phyloP scores from a whole-genome alignment of 2,329 filamentous ascomycete species.

The Penicillium sclerotigenum region DNA sequence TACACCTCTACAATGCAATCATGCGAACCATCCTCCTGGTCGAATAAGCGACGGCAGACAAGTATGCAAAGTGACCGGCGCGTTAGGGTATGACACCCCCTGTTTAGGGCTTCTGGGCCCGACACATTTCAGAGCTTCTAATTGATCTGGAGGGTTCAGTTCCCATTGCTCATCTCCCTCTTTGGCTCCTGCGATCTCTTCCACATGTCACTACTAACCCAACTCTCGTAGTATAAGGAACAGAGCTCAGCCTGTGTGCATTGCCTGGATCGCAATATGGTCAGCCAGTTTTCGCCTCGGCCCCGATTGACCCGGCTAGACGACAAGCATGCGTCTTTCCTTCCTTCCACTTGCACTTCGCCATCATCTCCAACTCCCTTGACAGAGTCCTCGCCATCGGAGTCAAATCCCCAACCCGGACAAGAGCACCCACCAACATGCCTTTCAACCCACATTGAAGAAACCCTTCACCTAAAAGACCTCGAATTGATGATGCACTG shows the following conservation, averaged over 20 bases:
- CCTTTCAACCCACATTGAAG: constrained; percentile 6
- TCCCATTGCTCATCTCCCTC: not conserved
- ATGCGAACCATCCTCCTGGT: not conserved
- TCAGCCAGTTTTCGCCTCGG: constrained; percentile 8
- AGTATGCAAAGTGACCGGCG: constrained; percentile 5
- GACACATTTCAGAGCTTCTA: not conserved
- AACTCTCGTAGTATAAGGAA: constrained; percentile 1
- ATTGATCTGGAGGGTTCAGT: not conserved
- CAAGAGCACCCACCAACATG: not conserved
- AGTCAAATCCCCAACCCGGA: not conserved
- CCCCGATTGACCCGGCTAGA: constrained; percentile 19
- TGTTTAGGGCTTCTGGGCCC: not conserved
- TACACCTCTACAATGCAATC: not conserved
- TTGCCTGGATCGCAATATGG: constrained; percentile 15
- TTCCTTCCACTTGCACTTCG: not conserved
- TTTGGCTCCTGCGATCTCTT: not conserved
- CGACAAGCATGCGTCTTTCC: constrained; percentile 10
- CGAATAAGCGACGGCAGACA: constrained; percentile 4
- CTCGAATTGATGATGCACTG: constrained; percentile 38
- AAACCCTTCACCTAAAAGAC: constrained; percentile 26
- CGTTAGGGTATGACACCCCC: constrained; percentile 2
- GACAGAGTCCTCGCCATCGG: not conserved
- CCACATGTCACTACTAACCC: not conserved
- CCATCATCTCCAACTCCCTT: not conserved
- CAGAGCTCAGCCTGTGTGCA: constrained; percentile 1